Evolutionary conservation across 2,329 filamentous ascomycete species (phyloP), one percentile per base, ranked within the genome.

Genomic region (Cladosporium sp.): DNA sequence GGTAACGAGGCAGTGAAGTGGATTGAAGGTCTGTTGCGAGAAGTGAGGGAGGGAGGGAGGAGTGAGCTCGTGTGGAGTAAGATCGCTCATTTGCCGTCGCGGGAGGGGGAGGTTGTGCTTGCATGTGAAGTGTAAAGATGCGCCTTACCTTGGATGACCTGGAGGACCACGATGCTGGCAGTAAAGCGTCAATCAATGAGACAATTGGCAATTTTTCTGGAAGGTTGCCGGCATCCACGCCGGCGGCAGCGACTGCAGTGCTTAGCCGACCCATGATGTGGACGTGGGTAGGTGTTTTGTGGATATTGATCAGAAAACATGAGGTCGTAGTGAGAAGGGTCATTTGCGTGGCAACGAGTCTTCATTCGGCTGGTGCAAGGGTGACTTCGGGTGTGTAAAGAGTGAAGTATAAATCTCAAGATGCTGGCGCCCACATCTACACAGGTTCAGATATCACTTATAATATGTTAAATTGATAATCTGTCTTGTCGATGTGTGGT

Each of bases 171-270:
- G 63, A 65, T 29, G 67, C 59, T 16, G 74, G 73, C 12, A 75
- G 66, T 11, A 76, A 67, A n/a, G 72, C 71, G 58, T 75, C 74
- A n/a, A 73, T 67, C 21, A 75, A 29, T 2, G 74, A 76, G n/a
- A 76, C 64, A 23, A 64, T 68, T 3, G 74, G 74, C 0, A 75
- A 67, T 16, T 66, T 64, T n/a, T 68, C 61, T 6, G 70, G 72
- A 11, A 75, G 66, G 58, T 74, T 75, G 64, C 72, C 69, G 33
- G 72, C 71, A 56, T 70, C 66, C 11, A 71, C 69, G 11, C 66
- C 70, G 18, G 62, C 63, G 8, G 72, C 72, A 21, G 73, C 74
- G 50, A 76, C 49, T 50, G 68, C 64, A 18, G 73, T 76, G 18
- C 72, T 67, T 29, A 75, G 68, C 18, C 72, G 73, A 11, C 72